Evolutionary conservation across 2,329 filamentous ascomycete genomes (phyloP), one percentile per base, ranked within the genome.

Genomic region (Penicillium nordicum): DNA sequence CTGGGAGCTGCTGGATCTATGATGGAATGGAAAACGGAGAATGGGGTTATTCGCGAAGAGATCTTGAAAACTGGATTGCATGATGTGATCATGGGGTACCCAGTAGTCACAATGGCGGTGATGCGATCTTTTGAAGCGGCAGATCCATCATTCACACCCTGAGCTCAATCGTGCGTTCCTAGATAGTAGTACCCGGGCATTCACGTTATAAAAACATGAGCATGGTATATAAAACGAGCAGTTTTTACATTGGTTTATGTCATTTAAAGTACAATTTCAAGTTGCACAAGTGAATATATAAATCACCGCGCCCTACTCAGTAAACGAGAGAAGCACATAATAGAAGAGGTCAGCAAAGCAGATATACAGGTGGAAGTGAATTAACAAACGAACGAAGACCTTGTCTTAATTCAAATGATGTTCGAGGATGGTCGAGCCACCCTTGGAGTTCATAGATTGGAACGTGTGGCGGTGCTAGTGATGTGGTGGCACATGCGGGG

Each of bases 1-100:
- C 65, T 81, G 6, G 82, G 80, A 2, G 72, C 76, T 43, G 81
- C 77, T 3, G 82, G 82, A 0, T 82, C 78, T 61, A 70, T 77
- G 10, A 74, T 82, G 46, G 78, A 82, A 50, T 79, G 79, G 74
- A 66, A 61, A 44, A 80, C 79, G 0, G 57, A 68, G 10, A 74
- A 74, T 32, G 83, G 83, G 1, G 53, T 79, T 0, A 73, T 86
- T n/a, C 71, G 79, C 50, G 78, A 84, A 63, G 76, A 84, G 49
- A 80, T 86, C 7, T 56, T 82, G 5, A 82, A 82, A 66, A 78
- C 80, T 60, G 83, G 83, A 0, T 65, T 84, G 16, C 83, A 86
- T 53, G 83, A 86, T 68, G 74, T 77, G 34, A 78, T 84, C 47
- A 85, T 85, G 83, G 79, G 79, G 4, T 81, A 84, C 66, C 81